phyloP scores from a whole-genome alignment of 345 rosid species.

The Aquilaria sinensis region DNA sequence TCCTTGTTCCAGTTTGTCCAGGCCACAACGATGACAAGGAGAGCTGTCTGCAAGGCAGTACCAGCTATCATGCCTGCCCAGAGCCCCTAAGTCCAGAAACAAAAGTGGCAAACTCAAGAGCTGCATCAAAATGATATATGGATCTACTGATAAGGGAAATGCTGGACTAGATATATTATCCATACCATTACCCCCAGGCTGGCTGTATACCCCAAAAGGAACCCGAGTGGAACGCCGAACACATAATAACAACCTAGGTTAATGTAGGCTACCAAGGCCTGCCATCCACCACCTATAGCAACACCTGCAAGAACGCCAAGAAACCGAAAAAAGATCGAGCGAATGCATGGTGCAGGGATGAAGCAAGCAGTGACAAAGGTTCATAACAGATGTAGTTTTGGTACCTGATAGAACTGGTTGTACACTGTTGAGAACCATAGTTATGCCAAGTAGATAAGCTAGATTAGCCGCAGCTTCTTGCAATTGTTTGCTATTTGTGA shows the following conservation, averaged over 20 bases:
- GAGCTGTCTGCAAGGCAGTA: constrained; percentile 55
- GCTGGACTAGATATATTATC: background rate
- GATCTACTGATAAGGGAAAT: background rate
- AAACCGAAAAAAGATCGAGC: too few relatives aligned
- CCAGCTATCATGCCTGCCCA: constrained; percentile 89
- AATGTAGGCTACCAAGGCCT: constrained; percentile 70
- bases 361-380: too few relatives aligned
- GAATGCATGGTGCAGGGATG: background rate
- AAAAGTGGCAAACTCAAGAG: too few relatives aligned
- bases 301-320: constrained; percentile 38
- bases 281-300: constrained; percentile 91
- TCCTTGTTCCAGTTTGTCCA: constrained; percentile 82
- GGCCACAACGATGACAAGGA: constrained; percentile 46
- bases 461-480: constrained; percentile 48
- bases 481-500: constrained; percentile 49
- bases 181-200: constrained; percentile 59
- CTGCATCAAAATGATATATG: background rate
- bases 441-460: constrained; percentile 61
- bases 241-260: constrained; percentile 67
- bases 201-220: constrained; percentile 58
- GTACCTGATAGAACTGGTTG: constrained; percentile 86
- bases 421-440: constrained; percentile 81
- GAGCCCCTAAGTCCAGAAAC: constrained; percentile 39
- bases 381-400: background rate
- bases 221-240: constrained; percentile 76